Evolutionary conservation across 768 basidiomycete species (phyloP).

Genomic region (Russula olivacea): DNA sequence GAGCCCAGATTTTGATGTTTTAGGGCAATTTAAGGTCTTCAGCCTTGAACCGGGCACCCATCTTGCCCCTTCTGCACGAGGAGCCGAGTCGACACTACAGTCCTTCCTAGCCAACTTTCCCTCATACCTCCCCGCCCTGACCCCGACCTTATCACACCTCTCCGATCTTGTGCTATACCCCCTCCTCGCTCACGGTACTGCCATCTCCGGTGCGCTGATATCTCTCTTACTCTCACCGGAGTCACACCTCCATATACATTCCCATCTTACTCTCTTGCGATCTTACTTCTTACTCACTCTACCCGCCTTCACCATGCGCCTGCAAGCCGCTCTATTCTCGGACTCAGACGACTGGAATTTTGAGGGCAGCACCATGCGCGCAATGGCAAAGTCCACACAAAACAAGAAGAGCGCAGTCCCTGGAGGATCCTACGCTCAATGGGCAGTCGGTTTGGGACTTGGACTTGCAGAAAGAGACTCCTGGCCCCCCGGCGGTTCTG

Average conservation of each 20-base stretch:
- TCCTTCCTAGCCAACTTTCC: slow-evolving; percentile 58
- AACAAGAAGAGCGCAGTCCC: not conserved
- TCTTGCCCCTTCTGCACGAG: slow-evolving; percentile 28
- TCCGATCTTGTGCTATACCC: slow-evolving; percentile 57
- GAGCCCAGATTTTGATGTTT: not conserved
- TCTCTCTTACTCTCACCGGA: slow-evolving; percentile 56
- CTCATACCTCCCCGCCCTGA: slow-evolving; percentile 48
- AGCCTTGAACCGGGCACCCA: slow-evolving; percentile 59
- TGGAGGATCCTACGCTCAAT: slow-evolving; percentile 25
- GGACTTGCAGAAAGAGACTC: slow-evolving; percentile 64
- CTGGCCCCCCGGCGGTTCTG: slow-evolving; percentile 86
- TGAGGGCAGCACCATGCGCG: slow-evolving; percentile 21
- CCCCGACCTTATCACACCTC: slow-evolving; percentile 59
- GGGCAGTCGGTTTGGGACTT: slow-evolving; percentile 70
- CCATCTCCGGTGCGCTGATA: slow-evolving; percentile 62
- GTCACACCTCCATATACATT: slow-evolving; percentile 59
- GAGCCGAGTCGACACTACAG: slow-evolving; percentile 33
- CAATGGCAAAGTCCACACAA: slow-evolving; percentile 21
- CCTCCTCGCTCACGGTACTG: slow-evolving; percentile 54
- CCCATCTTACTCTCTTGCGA: slow-evolving; percentile 62
- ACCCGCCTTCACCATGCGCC: slow-evolving; percentile 63
- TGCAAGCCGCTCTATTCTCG: slow-evolving; percentile 70
- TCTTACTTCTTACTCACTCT: slow-evolving; percentile 72
- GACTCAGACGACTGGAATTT: slow-evolving; percentile 48
- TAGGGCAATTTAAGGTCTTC: slow-evolving; percentile 46